Conservation (phyloP, 2,329 filamentous ascomycete species). For the Sphaerostilbella broomeana region DNA sequence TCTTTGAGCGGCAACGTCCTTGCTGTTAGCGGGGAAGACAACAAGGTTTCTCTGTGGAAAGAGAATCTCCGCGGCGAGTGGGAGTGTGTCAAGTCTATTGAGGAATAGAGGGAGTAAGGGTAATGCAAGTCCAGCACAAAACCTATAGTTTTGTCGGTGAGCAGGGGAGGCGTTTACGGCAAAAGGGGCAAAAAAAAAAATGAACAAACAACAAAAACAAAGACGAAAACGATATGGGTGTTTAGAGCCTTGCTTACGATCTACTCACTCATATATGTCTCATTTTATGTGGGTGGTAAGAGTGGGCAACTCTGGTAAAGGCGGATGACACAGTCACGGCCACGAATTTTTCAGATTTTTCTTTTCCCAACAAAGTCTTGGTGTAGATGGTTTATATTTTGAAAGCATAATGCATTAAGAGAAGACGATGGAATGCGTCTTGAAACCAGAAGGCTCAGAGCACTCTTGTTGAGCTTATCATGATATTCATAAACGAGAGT, state of each 20-base stretch:
- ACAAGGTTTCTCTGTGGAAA: slow-evolving; percentile 97
- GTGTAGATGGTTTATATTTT: background rate
- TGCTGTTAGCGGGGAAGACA: slow-evolving; percentile 88
- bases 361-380: too few species aligned
- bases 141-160: slow-evolving; percentile 7
- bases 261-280: background rate
- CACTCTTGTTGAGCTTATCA: background rate
- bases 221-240: slow-evolving; percentile 2
- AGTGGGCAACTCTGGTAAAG: too few species aligned
- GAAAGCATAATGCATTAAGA: background rate
- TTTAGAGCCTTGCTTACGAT: too few species aligned
- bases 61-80: slow-evolving; percentile 94
- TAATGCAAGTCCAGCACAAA: background rate
- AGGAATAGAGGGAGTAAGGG: slow-evolving; percentile 54
- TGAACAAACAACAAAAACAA: background rate
- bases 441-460: too few species aligned
- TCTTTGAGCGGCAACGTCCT: slow-evolving; percentile 94
- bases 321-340: too few species aligned
- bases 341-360: too few species aligned
- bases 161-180: slow-evolving; percentile 34
- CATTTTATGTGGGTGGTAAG: too few species aligned
- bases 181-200: slow-evolving; percentile 22
- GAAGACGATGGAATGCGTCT: too few species aligned
- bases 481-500: background rate
- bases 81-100: slow-evolving; percentile 95